Base-by-base conservation (phyloP, 768 basidiomycete species). In the Leucocoprinus birnbaumii region DNA sequence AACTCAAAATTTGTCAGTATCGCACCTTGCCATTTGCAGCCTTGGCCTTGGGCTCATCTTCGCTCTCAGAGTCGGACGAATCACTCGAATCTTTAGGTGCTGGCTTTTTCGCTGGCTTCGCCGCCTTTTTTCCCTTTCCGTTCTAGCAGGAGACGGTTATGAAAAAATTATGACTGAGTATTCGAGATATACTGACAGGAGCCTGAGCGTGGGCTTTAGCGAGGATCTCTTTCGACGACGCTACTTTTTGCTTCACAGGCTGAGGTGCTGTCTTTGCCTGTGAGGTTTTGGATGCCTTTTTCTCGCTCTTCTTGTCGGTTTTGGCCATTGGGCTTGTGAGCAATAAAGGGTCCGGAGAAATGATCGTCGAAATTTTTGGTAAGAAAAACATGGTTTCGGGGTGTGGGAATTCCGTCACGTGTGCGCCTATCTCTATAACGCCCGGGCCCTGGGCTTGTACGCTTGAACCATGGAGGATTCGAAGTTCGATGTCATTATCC, bases 401-500 rank as follows among this genome's bases (percentile, higher is more conserved):
- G 52, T 68, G 73, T 72, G 72, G 73, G 72, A 71, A 62, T 65
- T 72, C 8, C 13, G n/a, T 38, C 38, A 38, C 38, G 38, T 38
- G 38, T n/a, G 4, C 16, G 13, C 4, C 11, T n/a, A 13, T 38
- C 16, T 38, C 71, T 66, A 26, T 14, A 9, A 10, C 10, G 49
- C 60, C 2, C 16, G 31, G 14, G 18, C n/a, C 16, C 19, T 31
- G 31, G 2, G 45, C 11, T n/a, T 19, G 18, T 56, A 48, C 25
- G 43, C 51, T 51, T 21, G 24, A 24, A 38, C 43, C 10, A 74
- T 73, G 75, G 70, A 71, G 37, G 74, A 77, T 56, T 66, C 70
- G 56, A 65, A 71, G 35, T 87, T 89, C 59, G 88, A 92, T 59
- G 80, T 82, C 26, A 73, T 87, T 37, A 72, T 91, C 38, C 67